phyloP scores from a whole-genome alignment of 2,329 filamentous ascomycete genomes.

The Tolypocladium ophioglossoides region DNA sequence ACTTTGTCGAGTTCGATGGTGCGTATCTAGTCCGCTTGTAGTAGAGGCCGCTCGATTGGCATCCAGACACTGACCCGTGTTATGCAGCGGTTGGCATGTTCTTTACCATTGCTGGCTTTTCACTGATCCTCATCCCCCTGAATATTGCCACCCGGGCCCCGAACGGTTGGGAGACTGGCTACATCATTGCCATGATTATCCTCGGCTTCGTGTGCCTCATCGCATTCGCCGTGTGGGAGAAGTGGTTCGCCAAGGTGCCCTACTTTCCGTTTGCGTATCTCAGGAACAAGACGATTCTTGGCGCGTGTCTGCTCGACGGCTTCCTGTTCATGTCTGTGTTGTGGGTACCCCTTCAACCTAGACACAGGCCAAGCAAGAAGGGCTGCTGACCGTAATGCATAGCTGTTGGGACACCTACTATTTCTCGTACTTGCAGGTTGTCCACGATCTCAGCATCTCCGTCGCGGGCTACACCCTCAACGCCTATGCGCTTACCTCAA shows the following conservation, averaged over 20 bases:
- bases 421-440: constrained; percentile 34
- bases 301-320: constrained; percentile 26
- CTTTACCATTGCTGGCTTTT: constrained; percentile 38
- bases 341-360: background rate
- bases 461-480: constrained; percentile 28
- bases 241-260: constrained; percentile 44
- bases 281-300: constrained; percentile 33
- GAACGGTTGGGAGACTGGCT: constrained; percentile 29
- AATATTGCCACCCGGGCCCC: constrained; percentile 24
- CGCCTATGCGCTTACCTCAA: constrained; percentile 13
- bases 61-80: background rate
- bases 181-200: constrained; percentile 37
- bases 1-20: constrained; percentile 49
- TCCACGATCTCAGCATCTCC: constrained; percentile 23
- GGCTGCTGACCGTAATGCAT: background rate
- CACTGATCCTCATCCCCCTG: constrained; percentile 42
- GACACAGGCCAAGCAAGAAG: background rate
- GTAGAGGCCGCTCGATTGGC: no score
- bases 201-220: constrained; percentile 38
- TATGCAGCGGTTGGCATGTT: constrained; percentile 34
- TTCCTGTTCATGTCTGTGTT: constrained; percentile 27
- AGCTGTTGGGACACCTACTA: constrained; percentile 33
- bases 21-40: constrained; percentile 3
- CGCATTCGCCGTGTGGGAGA: constrained; percentile 44
- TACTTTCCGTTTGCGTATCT: constrained; percentile 42